Evolutionary conservation across 352 stramenopile species (phyloP).

Genomic region (Pelagophyceae sp.): DNA sequence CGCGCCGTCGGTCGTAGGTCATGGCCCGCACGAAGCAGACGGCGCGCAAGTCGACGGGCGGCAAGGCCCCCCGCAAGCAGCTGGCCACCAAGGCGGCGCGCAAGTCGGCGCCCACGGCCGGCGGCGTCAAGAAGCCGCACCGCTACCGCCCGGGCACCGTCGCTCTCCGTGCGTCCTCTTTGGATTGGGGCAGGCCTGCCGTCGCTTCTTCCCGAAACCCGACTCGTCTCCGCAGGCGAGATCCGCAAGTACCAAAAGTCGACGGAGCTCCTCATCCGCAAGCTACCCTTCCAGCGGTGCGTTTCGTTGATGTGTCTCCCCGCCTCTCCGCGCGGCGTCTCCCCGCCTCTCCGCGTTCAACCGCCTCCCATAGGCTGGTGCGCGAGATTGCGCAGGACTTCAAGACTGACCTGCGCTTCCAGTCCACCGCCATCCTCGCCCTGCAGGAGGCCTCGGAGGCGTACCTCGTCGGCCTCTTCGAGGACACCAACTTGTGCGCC

Average conservation of each 20-base stretch:
- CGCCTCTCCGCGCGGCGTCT: too few species aligned
- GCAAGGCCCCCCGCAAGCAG: conserved; percentile 51
- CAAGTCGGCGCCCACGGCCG: conserved; percentile 50
- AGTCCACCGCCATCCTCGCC: conserved; percentile 62
- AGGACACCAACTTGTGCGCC: conserved; percentile 80
- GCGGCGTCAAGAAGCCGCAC: conserved; percentile 38
- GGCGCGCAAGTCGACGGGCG: conserved; percentile 39
- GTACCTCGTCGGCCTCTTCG: conserved; percentile 79
- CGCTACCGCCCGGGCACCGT: neutral
- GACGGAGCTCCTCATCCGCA: conserved; percentile 66
- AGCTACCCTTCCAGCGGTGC: conserved; percentile 64
- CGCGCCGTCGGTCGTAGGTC: too few species aligned
- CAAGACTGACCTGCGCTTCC: conserved; percentile 63
- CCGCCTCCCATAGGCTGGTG: too few species aligned
- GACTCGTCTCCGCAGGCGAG: conserved; percentile 64
- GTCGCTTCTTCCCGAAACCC: conserved; percentile 48
- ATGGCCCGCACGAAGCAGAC: too few species aligned
- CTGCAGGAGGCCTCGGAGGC: conserved; percentile 71
- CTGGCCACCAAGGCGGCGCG: conserved; percentile 54
- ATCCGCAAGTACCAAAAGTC: conserved; percentile 73
- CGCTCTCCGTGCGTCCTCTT: neutral
- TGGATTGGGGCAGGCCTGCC: neutral
- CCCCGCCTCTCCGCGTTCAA: too few species aligned
- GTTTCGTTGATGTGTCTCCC: too few species aligned
- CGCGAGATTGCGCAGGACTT: conserved; percentile 62